These are phyloP conservation scores for Solanum etuberosum DNA, from an alignment of 257 asterid genomes.

Conservation along the genomic window DNA sequence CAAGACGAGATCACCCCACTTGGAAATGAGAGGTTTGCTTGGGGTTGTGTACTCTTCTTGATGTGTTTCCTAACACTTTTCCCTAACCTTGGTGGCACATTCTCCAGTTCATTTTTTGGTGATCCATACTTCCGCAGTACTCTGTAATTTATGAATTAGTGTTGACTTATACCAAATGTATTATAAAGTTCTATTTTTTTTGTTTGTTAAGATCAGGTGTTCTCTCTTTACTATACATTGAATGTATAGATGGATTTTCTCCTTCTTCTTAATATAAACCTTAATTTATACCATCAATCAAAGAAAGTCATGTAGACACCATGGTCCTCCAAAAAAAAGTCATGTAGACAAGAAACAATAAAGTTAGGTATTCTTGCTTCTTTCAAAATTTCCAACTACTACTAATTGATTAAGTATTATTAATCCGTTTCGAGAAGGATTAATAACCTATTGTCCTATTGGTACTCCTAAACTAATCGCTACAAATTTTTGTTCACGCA, in stretches of 20 bases:
- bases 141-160: constrained; percentile 9
- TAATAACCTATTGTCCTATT: background rate
- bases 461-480: background rate
- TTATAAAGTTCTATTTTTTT: background rate
- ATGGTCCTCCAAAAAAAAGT: too few relatives aligned
- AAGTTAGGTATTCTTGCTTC: too few relatives aligned
- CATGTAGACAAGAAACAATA: too few relatives aligned
- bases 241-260: background rate
- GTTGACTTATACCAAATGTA: background rate
- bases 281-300: background rate
- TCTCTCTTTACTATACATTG: background rate
- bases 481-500: background rate
- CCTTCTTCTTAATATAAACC: background rate
- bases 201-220: background rate
- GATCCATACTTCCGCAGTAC: constrained; percentile 67
- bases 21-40: constrained; percentile 68
- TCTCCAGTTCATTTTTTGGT: constrained; percentile 61
- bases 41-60: constrained; percentile 77
- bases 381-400: too few relatives aligned
- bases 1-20: constrained; percentile 80
- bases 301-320: too few relatives aligned
- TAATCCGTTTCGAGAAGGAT: too few relatives aligned
- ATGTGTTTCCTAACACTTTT: constrained; percentile 84
- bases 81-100: constrained; percentile 85
- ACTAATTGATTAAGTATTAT: too few relatives aligned